phyloP scores from a whole-genome alignment of 2,329 filamentous ascomycete species.

The Fusarium sp. region DNA sequence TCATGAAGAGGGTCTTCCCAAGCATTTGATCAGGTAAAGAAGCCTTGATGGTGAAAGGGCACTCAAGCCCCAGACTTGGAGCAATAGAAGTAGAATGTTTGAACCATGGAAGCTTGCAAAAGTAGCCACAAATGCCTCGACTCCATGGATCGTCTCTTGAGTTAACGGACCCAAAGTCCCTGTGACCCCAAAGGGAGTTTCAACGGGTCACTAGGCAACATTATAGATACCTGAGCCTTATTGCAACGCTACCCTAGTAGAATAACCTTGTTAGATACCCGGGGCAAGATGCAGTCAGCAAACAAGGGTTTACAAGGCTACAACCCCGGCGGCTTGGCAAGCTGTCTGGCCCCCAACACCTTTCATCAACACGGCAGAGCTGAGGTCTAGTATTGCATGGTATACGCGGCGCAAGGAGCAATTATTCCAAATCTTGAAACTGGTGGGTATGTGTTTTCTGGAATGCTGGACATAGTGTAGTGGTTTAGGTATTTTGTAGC shows the following conservation, averaged over 20 bases:
- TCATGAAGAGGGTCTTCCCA: background rate
- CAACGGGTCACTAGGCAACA: background rate
- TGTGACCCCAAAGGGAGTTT: background rate
- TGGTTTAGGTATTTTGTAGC: no score
- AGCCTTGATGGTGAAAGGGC: no score
- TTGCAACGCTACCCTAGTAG: background rate
- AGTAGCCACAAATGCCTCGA: background rate
- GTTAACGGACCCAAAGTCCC: background rate
- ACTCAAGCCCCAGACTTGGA: background rate
- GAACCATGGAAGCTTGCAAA: background rate
- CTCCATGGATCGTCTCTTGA: background rate
- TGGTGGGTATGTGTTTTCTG: background rate
- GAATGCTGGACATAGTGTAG: background rate
- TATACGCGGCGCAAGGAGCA: background rate
- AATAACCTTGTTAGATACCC: background rate
- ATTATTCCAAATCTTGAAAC: background rate
- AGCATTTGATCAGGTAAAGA: background rate
- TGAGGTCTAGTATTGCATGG: background rate
- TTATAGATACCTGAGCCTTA: background rate
- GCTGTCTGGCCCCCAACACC: background rate
- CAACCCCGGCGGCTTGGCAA: background rate
- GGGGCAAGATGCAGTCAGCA: background rate
- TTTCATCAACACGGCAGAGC: background rate
- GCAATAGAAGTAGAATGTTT: fast-evolving
- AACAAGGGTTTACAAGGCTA: background rate